Conservation (phyloP, 75 land plant genomes). For the Ceratopteris richardii region DNA sequence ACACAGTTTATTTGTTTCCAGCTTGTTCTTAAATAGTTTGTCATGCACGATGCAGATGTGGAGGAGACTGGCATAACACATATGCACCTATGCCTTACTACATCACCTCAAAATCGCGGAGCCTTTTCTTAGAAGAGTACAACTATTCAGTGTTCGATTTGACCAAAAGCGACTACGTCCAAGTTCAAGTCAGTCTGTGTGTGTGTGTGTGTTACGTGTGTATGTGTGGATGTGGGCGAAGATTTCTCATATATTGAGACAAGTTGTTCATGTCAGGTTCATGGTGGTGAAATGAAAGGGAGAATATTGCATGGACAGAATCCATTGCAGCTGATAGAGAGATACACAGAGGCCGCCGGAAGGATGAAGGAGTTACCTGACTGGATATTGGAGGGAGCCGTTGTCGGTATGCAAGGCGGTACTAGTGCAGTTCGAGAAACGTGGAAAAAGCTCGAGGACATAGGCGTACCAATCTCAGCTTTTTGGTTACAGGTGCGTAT, state of each 20-base stretch:
- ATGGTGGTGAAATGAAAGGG: slow-evolving; percentile 28
- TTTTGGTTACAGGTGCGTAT: slow-evolving; percentile 84
- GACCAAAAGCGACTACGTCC: slow-evolving; percentile 50
- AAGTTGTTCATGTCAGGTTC: slow-evolving; percentile 41
- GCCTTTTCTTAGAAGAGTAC: slow-evolving; percentile 76
- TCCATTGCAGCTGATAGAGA: slow-evolving; percentile 60
- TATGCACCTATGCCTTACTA: slow-evolving; percentile 88
- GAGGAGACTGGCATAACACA: slow-evolving; percentile 82
- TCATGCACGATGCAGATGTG: slow-evolving; percentile 41
- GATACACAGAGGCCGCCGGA: slow-evolving; percentile 67
- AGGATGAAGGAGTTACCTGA: slow-evolving; percentile 76
- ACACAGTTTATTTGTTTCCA: neutral
- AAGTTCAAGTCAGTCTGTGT: slow-evolving; percentile 55
- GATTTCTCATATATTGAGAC: neutral
- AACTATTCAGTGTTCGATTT: slow-evolving; percentile 74
- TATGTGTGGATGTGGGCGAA: too few relatives aligned
- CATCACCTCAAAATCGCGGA: slow-evolving; percentile 77
- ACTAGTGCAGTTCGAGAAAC: slow-evolving; percentile 52
- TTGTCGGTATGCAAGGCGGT: slow-evolving; percentile 95
- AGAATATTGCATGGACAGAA: slow-evolving; percentile 64
- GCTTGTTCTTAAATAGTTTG: neutral
- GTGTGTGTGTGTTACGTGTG: too few relatives aligned
- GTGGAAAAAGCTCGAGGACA: slow-evolving; percentile 41
- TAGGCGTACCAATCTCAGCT: slow-evolving; percentile 71
- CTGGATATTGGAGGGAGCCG: slow-evolving; percentile 84